Conservation (phyloP, 768 basidiomycete species). For the Psilocybe cyanescens region DNA sequence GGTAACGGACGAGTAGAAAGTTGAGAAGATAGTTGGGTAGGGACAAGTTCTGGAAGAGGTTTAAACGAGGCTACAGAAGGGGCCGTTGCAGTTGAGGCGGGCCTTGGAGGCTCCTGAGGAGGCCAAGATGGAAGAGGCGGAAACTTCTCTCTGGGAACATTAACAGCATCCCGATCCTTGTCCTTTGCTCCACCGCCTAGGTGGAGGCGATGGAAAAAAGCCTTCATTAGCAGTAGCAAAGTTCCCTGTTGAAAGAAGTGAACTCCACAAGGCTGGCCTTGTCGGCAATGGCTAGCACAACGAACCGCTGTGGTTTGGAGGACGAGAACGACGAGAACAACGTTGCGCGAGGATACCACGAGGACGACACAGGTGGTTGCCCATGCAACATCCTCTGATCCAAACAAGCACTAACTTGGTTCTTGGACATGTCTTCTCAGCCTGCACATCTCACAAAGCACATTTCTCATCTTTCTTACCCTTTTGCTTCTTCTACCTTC, state of each 20-base stretch:
- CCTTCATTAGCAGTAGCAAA: constrained; percentile 63
- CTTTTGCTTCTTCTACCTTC: constrained; percentile 43
- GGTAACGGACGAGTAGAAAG: constrained; percentile 35
- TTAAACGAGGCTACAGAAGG: constrained; percentile 61
- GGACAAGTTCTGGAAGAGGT: constrained; percentile 71
- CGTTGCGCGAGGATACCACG: constrained; percentile 28
- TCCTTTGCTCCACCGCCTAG: constrained; percentile 66
- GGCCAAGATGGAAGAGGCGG: constrained; percentile 76
- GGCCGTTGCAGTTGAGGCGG: constrained; percentile 41
- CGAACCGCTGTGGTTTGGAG: constrained; percentile 11
- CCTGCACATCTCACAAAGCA: constrained; percentile 69
- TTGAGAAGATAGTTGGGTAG: constrained; percentile 36
- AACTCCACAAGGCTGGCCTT: constrained; percentile 1
- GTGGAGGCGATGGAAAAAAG: constrained; percentile 79
- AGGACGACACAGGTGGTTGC: constrained; percentile 22
- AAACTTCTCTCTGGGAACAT: constrained; percentile 65
- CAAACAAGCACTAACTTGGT: constrained; percentile 34
- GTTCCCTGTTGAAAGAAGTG: not conserved
- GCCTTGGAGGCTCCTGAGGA: constrained; percentile 42
- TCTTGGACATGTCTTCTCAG: constrained; percentile 30
- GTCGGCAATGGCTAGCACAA: constrained; percentile 10
- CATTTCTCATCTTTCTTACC: constrained; percentile 47
- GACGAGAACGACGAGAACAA: constrained; percentile 11
- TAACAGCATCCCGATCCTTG: constrained; percentile 55
- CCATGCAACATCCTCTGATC: constrained; percentile 23